Evolutionary conservation across 768 basidiomycete species (phyloP).

Genomic region (Pilatotrama ljubarskyi): DNA sequence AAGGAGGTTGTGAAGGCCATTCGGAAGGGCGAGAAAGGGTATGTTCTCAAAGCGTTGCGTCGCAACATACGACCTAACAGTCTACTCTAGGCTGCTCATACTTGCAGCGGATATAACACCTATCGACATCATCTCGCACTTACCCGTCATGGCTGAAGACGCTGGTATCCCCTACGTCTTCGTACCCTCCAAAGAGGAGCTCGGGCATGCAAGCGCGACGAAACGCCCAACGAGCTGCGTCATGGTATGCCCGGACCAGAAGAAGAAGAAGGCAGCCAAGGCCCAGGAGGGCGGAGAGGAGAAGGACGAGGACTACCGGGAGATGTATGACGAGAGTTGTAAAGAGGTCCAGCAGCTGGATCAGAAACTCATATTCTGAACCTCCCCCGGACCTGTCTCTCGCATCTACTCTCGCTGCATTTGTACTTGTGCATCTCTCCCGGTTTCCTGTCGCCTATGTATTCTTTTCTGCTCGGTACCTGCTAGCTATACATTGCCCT

Average conservation of each 20-base stretch:
- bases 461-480: conserved; percentile 17
- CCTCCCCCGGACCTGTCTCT: conserved; percentile 50
- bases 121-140: conserved; percentile 96
- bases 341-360: conserved; percentile 84
- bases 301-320: conserved; percentile 82
- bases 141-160: conserved; percentile 94
- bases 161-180: conserved; percentile 89
- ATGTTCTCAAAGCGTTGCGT: conserved; percentile 30
- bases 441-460: conserved; percentile 14
- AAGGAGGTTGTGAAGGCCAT: conserved; percentile 99
- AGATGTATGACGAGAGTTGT: conserved; percentile 83
- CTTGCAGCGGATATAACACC: conserved; percentile 98
- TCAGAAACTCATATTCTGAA: conserved; percentile 64
- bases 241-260: conserved; percentile 84
- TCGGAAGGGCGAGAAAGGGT: conserved; percentile 97
- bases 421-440: conserved; percentile 20
- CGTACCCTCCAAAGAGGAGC: conserved; percentile 90
- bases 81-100: conserved; percentile 65
- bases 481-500: conserved; percentile 6
- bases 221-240: conserved; percentile 99
- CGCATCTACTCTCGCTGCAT: conserved; percentile 44
- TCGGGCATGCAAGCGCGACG: conserved; percentile 93
- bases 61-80: neutral
- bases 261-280: conserved; percentile 65
- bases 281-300: conserved; percentile 57